phyloP scores from a whole-genome alignment of 345 rosid genomes.

The Hibiscus syriacus region DNA sequence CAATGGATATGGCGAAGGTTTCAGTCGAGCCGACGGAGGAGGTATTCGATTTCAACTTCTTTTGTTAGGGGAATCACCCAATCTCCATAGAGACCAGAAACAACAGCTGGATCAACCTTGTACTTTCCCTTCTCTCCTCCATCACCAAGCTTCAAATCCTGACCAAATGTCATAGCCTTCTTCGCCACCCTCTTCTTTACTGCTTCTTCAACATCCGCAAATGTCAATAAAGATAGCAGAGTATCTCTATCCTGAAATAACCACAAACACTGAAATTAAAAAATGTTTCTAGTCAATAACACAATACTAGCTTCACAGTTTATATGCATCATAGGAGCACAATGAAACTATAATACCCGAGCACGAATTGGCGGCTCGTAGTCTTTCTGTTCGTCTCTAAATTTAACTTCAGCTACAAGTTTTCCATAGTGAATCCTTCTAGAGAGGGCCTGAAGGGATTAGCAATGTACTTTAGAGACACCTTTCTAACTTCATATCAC shows the following conservation, averaged over 20 bases:
- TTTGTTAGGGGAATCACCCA: too few species aligned
- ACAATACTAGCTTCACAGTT: not conserved
- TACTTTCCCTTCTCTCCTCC: constrained; percentile 14
- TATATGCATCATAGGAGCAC: not conserved
- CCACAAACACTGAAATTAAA: not conserved
- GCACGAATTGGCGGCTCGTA: constrained; percentile 68
- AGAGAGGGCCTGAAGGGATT: too few species aligned
- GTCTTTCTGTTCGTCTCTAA: constrained; percentile 52
- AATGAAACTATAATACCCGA: constrained; percentile 35
- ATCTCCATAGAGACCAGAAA: constrained; percentile 58
- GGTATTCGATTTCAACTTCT: too few species aligned
- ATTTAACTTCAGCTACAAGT: too few species aligned
- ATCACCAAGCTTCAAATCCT: constrained; percentile 35
- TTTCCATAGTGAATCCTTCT: too few species aligned
- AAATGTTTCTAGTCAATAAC: not conserved
- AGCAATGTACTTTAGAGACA: too few species aligned
- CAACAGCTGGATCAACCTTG: constrained; percentile 63
- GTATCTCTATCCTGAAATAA: constrained; percentile 52
- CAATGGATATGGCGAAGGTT: not conserved
- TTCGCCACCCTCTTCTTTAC: too few species aligned
- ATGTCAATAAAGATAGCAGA: constrained; percentile 68
- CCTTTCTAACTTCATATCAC: too few species aligned
- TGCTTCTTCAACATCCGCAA: too few species aligned
- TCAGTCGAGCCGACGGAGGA: constrained; percentile 64
- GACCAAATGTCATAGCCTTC: constrained; percentile 70